Conservation (phyloP, 2,329 filamentous ascomycete genomes). For the Scedosporium apiospermum region DNA sequence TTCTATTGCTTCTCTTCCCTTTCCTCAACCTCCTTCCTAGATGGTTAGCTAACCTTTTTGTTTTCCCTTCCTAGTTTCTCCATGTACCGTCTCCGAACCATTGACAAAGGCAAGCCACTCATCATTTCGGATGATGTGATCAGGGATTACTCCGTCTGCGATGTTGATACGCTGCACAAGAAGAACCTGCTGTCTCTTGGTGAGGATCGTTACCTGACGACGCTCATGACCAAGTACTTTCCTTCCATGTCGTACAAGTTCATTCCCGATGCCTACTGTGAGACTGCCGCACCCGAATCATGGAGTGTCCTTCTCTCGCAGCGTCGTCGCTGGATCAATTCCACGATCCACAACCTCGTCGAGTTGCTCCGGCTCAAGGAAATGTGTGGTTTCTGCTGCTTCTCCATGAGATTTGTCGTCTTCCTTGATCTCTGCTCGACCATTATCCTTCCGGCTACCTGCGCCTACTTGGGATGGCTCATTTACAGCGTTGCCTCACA, state of each 20-base stretch:
- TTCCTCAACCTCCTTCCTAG: constrained; percentile 2
- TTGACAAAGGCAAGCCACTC: constrained; percentile 86
- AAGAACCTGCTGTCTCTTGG: constrained; percentile 92
- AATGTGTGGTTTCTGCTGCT: constrained; percentile 97
- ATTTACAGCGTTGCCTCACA: constrained; percentile 67
- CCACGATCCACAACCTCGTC: constrained; percentile 90
- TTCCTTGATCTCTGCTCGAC: constrained; percentile 91
- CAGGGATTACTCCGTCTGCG: constrained; percentile 76
- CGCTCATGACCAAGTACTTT: constrained; percentile 97
- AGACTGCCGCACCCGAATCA: constrained; percentile 86
- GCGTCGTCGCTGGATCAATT: constrained; percentile 98
- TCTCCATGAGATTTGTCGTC: constrained; percentile 95
- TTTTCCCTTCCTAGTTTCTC: constrained; percentile 60
- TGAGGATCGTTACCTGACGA: constrained; percentile 95
- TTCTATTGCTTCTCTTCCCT: neutral
- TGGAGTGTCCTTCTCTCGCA: constrained; percentile 96
- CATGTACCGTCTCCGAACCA: constrained; percentile 94
- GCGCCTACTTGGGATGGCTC: constrained; percentile 76
- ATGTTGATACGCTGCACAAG: constrained; percentile 91
- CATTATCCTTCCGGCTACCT: constrained; percentile 82
- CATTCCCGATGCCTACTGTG: constrained; percentile 82
- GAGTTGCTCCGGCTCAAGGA: constrained; percentile 87
- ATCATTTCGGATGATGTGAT: constrained; percentile 89
- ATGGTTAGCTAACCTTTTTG: neutral
- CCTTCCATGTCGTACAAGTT: constrained; percentile 95